Base-by-base conservation (phyloP, 768 basidiomycete genomes). In the Neoboletus subvelutipes region DNA sequence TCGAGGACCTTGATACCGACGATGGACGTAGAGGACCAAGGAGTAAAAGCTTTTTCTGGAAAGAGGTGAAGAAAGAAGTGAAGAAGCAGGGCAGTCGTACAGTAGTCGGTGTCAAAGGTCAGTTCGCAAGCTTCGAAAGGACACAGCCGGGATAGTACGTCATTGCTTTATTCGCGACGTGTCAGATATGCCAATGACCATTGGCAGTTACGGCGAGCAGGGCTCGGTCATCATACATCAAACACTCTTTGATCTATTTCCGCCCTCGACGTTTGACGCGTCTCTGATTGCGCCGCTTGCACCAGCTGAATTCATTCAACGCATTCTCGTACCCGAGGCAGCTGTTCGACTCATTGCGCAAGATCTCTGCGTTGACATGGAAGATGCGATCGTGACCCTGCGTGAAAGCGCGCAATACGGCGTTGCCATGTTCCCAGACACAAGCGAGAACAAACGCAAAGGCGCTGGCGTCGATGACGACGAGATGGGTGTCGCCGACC, bases 141-240 rank as follows among this genome's bases (percentile, higher is more conserved):
- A 83, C 84, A 5, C 89, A 92, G 64, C 92, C 93, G 28, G 93
- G 94, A 74, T 96, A 94, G 93, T 96, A 66, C 75, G 92, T 82
- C 45, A 12, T 55, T 28, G 24, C 34, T 29, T 51, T 33, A 15
- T 15, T 42, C 47, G 15, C 28, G 24, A 9, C 13, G 18, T 22
- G 48, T 55, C 18, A 37, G 34, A 28, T 20, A 54, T 31, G 37
- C 43, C 17, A 31, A 59, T 5, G 50, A 24, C 12, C 12, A 4
- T 43, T 50, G 9, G 7, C 55, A 96, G 93, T 70, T 96, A 95
- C 61, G 93, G 93, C 41, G 91, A 92, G 68, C 79, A 85, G 37
- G 93, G 93, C 12, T 89, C 87, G 6, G 79, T 90, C 22, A 86
- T 92, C 63, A 88, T 96, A 55, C 82, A 87, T 50, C 86, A 89